A percentile compares a stretch with the other conserved stretches of the same genome.
These are phyloP conservation scores for Sclerotinia spermophila DNA, from an alignment of 2,329 filamentous ascomycete species.

Conservation along the genomic window DNA sequence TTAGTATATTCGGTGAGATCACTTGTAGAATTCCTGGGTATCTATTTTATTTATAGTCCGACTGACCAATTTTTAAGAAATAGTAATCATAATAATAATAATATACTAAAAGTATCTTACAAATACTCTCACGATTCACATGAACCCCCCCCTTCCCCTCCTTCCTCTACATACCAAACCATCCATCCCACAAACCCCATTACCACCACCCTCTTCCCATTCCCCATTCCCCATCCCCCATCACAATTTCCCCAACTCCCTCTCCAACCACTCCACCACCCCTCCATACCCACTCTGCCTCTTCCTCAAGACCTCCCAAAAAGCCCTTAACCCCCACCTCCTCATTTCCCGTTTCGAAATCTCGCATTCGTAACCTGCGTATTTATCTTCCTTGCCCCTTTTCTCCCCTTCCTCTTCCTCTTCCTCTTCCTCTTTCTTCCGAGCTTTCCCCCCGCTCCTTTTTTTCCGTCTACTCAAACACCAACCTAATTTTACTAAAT, in stretches of 20 bases:
- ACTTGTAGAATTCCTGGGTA: not conserved
- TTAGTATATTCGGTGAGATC: not conserved
- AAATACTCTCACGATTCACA: not conserved
- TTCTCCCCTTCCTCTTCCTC: constrained; percentile 30
- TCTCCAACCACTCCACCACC: constrained; percentile 66
- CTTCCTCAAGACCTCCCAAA: constrained; percentile 60
- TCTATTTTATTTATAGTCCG: not conserved
- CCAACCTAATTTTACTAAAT: constrained; percentile 30
- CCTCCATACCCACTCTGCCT: constrained; percentile 67
- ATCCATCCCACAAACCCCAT: not conserved
- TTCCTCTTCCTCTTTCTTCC: constrained; percentile 24
- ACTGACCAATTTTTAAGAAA: too few species aligned
- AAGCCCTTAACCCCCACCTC: constrained; percentile 63
- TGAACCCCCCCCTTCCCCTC: not conserved
- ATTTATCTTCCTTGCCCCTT: constrained; percentile 25
- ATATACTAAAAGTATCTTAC: not conserved
- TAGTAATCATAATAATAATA: too few species aligned
- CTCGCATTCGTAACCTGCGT: not conserved
- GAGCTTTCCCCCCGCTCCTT: constrained; percentile 18
- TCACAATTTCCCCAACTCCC: not conserved
- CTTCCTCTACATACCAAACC: not conserved
- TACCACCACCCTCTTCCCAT: not conserved
- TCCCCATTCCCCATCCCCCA: not conserved
- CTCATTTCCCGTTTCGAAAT: constrained; percentile 30
- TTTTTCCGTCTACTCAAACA: constrained; percentile 31